phyloP scores from a whole-genome alignment of 139 green algal species.

The Edaphochlamys debaryana region DNA sequence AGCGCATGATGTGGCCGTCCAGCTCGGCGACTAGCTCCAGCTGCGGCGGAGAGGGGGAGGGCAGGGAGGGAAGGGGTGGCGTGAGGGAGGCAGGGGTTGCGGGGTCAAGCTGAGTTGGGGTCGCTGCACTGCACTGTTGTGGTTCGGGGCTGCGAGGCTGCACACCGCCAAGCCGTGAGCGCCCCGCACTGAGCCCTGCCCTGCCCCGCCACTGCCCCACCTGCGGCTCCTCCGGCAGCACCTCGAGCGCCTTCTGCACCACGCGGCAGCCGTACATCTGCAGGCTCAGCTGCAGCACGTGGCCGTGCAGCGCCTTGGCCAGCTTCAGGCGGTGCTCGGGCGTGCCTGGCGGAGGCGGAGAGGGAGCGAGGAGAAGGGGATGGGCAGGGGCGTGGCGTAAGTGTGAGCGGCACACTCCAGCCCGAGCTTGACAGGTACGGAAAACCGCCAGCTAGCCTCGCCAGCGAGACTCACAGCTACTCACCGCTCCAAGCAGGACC shows the following conservation, averaged over 20 bases:
- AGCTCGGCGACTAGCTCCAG: constrained; percentile 48
- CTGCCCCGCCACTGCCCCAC: too few species aligned
- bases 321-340: constrained; percentile 47
- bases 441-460: too few species aligned
- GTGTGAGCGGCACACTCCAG: too few species aligned
- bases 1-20: constrained; percentile 80
- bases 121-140: too few species aligned
- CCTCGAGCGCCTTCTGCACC: constrained; percentile 91
- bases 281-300: constrained; percentile 58
- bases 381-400: too few species aligned
- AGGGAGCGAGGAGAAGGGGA: neutral
- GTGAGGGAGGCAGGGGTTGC: neutral
- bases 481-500: too few species aligned
- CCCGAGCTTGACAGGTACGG: too few species aligned
- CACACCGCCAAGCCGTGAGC: too few species aligned
- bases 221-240: constrained; percentile 55
- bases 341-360: neutral
- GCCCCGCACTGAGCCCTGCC: too few species aligned
- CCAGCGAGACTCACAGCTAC: too few species aligned
- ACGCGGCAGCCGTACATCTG: constrained; percentile 96
- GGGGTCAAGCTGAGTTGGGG: too few species aligned
- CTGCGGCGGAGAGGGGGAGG: constrained; percentile 32
- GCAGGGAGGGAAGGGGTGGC: neutral
- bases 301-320: constrained; percentile 48
- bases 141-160: too few species aligned